A percentile compares a stretch with the other conserved stretches of the same genome.
Evolutionary conservation across 2,329 filamentous ascomycete genomes (phyloP).

Genomic region (Fonsecaea pedrosoi): DNA sequence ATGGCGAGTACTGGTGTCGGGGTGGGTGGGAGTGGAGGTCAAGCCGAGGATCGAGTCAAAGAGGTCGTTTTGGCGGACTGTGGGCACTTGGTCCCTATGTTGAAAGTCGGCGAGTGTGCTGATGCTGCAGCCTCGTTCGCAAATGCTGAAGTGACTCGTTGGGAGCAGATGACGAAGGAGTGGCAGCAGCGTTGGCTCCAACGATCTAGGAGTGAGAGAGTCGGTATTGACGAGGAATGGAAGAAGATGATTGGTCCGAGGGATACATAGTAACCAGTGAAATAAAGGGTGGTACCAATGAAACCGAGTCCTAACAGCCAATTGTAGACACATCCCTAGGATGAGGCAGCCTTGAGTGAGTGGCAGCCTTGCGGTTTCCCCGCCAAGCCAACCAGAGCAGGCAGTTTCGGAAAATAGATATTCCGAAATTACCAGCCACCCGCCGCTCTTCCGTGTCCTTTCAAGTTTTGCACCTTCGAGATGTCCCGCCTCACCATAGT

Average conservation of each 20-base stretch:
- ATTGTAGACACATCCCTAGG: background rate
- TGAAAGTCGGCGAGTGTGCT: slow-evolving; percentile 39
- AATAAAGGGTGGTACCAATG: background rate
- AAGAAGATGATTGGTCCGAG: slow-evolving; percentile 32
- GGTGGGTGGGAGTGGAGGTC: slow-evolving; percentile 57
- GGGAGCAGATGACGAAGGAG: slow-evolving; percentile 27
- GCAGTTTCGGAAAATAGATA: background rate
- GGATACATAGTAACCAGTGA: background rate
- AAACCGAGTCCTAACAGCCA: too few species aligned
- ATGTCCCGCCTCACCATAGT: slow-evolving; percentile 9
- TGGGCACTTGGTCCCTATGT: slow-evolving; percentile 40
- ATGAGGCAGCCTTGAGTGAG: background rate
- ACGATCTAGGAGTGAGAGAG: slow-evolving; percentile 28
- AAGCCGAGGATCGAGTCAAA: slow-evolving; percentile 53
- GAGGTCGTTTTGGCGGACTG: slow-evolving; percentile 35
- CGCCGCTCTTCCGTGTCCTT: background rate
- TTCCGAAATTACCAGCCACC: background rate
- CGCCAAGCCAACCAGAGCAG: background rate
- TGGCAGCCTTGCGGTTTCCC: background rate
- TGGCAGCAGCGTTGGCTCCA: slow-evolving; percentile 33
- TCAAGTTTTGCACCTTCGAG: slow-evolving; percentile 8
- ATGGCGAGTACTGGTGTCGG: slow-evolving; percentile 49
- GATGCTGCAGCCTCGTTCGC: slow-evolving; percentile 32
- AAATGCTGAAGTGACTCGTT: slow-evolving; percentile 23
- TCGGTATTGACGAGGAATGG: slow-evolving; percentile 37